These are phyloP conservation scores for Haplosporangium sp. DNA, from an alignment of 371 early-diverging fungal genomes.

Conservation along the genomic window DNA sequence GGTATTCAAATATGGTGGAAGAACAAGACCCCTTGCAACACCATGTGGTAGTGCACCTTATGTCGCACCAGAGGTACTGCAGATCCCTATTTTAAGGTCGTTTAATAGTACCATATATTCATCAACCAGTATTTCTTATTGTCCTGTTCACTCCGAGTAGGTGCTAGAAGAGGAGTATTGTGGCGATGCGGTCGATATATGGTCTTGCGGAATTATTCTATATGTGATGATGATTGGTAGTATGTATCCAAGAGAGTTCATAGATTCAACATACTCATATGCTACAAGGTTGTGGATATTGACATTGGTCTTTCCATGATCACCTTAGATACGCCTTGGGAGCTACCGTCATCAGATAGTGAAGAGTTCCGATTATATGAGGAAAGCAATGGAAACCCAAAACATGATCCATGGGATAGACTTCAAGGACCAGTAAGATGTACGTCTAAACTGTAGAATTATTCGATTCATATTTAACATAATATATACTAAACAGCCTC, in stretches of 20 bases:
- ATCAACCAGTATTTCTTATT: not conserved
- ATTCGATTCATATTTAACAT: not conserved
- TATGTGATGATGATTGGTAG: constrained; percentile 89
- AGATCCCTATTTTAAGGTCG: constrained; percentile 56
- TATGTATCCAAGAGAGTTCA: constrained; percentile 18
- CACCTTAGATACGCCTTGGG: constrained; percentile 74
- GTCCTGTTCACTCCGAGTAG: constrained; percentile 17
- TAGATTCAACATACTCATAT: not conserved
- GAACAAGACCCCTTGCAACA: constrained; percentile 69
- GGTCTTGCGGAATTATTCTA: constrained; percentile 94
- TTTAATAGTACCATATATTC: not conserved
- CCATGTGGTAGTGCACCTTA: constrained; percentile 90
- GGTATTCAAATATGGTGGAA: constrained; percentile 63
- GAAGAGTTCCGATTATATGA: constrained; percentile 61
- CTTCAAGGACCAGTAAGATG: constrained; percentile 59
- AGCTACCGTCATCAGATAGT: constrained; percentile 67
- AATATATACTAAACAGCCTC: not conserved
- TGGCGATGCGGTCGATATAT: constrained; percentile 91
- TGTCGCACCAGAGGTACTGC: constrained; percentile 87
- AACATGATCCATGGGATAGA: constrained; percentile 63
- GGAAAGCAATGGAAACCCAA: constrained; percentile 33
- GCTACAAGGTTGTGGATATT: not conserved
- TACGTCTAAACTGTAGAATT: constrained; percentile 17
- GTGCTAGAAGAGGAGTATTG: constrained; percentile 72
- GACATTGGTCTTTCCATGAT: not conserved